phyloP scores from a whole-genome alignment of 192 early-diverging fungal genomes.

The Backusella macrospora region DNA sequence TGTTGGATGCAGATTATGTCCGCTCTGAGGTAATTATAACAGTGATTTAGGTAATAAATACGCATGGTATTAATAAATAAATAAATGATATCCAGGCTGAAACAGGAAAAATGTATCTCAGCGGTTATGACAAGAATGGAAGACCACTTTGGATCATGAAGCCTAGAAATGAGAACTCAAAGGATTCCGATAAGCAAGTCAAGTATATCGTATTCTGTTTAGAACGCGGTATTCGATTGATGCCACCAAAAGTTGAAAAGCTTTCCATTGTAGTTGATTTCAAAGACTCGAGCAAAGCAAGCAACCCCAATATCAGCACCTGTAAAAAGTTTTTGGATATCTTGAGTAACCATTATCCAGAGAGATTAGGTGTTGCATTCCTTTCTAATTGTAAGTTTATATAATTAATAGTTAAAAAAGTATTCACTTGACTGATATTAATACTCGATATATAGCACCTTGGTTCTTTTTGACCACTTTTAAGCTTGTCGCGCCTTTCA shows the following conservation, averaged over 20 bases:
- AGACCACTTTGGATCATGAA: conserved; percentile 77
- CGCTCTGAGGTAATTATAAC: conserved; percentile 34
- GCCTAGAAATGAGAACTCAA: conserved; percentile 79
- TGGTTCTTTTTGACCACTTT: conserved; percentile 88
- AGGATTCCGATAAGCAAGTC: conserved; percentile 71
- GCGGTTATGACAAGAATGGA: conserved; percentile 76
- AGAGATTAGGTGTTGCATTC: conserved; percentile 58
- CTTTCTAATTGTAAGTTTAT: conserved; percentile 12
- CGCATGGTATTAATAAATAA: background rate
- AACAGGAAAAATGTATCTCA: conserved; percentile 82
- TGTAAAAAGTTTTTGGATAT: conserved; percentile 79
- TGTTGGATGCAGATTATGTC: conserved; percentile 17
- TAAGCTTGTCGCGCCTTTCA: conserved; percentile 82
- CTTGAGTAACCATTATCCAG: conserved; percentile 87
- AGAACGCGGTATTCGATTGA: conserved; percentile 69
- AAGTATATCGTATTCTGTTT: conserved; percentile 80
- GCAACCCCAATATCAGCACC: conserved; percentile 67
- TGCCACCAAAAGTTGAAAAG: conserved; percentile 77
- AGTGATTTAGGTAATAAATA: background rate
- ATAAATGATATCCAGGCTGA: conserved; percentile 18
- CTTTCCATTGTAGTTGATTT: conserved; percentile 83
- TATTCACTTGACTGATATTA: background rate
- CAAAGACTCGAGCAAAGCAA: conserved; percentile 60
- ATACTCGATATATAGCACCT: conserved; percentile 56
- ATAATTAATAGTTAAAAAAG: background rate